Evolutionary conservation across 805 yeast genomes (phyloP).

Genomic region (Zygosaccharomyces bailii): DNA sequence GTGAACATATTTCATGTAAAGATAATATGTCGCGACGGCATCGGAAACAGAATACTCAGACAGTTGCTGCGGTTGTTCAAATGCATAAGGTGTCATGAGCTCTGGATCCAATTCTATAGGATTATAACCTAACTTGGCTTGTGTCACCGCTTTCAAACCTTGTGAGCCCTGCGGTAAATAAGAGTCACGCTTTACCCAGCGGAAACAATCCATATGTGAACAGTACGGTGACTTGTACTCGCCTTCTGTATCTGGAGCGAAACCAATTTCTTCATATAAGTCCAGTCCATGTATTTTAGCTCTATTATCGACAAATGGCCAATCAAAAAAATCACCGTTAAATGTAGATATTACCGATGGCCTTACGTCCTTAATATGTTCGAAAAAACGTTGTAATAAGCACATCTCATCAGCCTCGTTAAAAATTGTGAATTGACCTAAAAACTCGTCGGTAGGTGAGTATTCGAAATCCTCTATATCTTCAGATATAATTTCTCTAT

Average conservation of each 20-base stretch:
- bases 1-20: slow-evolving; percentile 94
- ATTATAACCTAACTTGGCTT: slow-evolving; percentile 90
- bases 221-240: slow-evolving; percentile 92
- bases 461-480: slow-evolving; percentile 97
- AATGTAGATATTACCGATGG: slow-evolving; percentile 98
- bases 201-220: slow-evolving; percentile 93
- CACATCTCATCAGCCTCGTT: slow-evolving; percentile 85
- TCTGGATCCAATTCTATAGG: slow-evolving; percentile 98
- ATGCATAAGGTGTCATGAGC: slow-evolving; percentile 96
- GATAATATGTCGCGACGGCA: slow-evolving; percentile 96
- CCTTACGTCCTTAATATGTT: slow-evolving; percentile 78
- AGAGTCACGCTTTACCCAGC: slow-evolving; percentile 98
- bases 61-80: slow-evolving; percentile 83
- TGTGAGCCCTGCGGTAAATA: slow-evolving; percentile 98
- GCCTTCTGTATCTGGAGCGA: slow-evolving; percentile 81
- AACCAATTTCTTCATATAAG: slow-evolving; percentile 92
- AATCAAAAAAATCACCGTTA: slow-evolving; percentile 98
- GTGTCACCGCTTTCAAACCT: slow-evolving; percentile 96
- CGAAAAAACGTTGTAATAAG: slow-evolving; percentile 72
- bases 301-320: slow-evolving; percentile 96
- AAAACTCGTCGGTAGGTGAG: slow-evolving; percentile 95
- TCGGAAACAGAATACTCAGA: slow-evolving; percentile 98
- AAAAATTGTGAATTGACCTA: slow-evolving; percentile 83
- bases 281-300: slow-evolving; percentile 78
- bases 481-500: slow-evolving; percentile 87